These are phyloP conservation scores for Hypseocharis bilobata DNA, from an alignment of 441 rosid species.

Conservation along the genomic window DNA sequence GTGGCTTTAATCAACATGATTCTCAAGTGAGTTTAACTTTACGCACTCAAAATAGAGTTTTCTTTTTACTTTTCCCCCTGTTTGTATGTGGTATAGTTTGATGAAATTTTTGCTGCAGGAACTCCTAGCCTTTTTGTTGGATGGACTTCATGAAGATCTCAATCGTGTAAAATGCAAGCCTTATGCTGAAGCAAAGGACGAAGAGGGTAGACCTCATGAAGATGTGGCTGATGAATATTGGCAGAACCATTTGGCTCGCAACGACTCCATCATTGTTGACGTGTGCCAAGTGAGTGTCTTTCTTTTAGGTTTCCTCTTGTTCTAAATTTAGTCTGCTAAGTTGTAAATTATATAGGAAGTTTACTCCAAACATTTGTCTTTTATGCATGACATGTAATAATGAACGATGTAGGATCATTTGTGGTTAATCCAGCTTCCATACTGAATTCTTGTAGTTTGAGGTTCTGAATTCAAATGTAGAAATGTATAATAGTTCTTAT, in stretches of 20 bases:
- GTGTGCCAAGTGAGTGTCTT: slow-evolving; percentile 54
- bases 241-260: slow-evolving; percentile 61
- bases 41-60: slow-evolving; percentile 21
- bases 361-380: neutral
- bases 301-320: slow-evolving; percentile 23
- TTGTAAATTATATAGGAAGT: slow-evolving; percentile 11
- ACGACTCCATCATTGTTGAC: slow-evolving; percentile 59
- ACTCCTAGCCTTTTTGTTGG: slow-evolving; percentile 62
- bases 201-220: slow-evolving; percentile 53
- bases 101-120: slow-evolving; percentile 40
- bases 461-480: neutral
- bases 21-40: slow-evolving; percentile 57
- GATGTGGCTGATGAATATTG: slow-evolving; percentile 72
- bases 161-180: slow-evolving; percentile 69
- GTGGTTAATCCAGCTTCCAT: neutral
- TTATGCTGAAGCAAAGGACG: slow-evolving; percentile 62
- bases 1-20: slow-evolving; percentile 77
- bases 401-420: neutral
- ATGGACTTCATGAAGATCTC: slow-evolving; percentile 75
- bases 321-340: slow-evolving; percentile 17
- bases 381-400: neutral
- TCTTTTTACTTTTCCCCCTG: slow-evolving; percentile 13
- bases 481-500: neutral
- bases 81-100: slow-evolving; percentile 17
- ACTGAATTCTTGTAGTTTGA: neutral